These are phyloP conservation scores for Penicillium sp. DNA, from an alignment of 2,329 filamentous ascomycete genomes.

Conservation along the genomic window DNA sequence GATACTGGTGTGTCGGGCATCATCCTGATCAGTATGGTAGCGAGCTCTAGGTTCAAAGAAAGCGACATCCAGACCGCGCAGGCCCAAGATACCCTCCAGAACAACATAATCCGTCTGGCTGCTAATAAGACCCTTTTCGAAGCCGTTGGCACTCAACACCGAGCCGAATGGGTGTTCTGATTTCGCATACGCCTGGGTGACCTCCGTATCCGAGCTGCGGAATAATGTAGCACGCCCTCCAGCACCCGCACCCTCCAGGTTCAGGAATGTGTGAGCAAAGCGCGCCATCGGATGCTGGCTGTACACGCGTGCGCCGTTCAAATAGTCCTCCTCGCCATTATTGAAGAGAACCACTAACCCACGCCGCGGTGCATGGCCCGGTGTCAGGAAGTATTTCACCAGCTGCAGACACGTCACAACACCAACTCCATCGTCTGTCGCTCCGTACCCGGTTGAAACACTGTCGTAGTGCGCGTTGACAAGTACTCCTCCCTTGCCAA, in stretches of 20 bases:
- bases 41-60: conserved; percentile 82
- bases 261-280: conserved; percentile 84
- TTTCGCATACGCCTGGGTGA: conserved; percentile 73
- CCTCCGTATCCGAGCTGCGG: conserved; percentile 80
- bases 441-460: conserved; percentile 86
- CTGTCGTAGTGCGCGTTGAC: conserved; percentile 96
- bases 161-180: conserved; percentile 76
- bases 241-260: conserved; percentile 90
- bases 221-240: conserved; percentile 86
- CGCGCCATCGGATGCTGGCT: conserved; percentile 76
- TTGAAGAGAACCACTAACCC: conserved; percentile 86
- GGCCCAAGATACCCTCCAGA: conserved; percentile 71
- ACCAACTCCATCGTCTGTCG: conserved; percentile 90
- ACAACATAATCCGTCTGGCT: conserved; percentile 90
- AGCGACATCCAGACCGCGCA: conserved; percentile 86
- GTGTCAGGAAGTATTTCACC: conserved; percentile 76
- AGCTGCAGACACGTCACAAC: conserved; percentile 84
- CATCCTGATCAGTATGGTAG: conserved; percentile 91
- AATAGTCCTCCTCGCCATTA: conserved; percentile 90
- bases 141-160: conserved; percentile 79
- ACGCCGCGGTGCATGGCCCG: conserved; percentile 68
- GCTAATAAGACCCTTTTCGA: conserved; percentile 71
- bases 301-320: conserved; percentile 84
- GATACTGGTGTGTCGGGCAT: conserved; percentile 67
- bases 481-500: conserved; percentile 71